These are phyloP conservation scores for Phytopythium ostracodes DNA, from an alignment of 352 stramenopile species.

Conservation along the genomic window DNA sequence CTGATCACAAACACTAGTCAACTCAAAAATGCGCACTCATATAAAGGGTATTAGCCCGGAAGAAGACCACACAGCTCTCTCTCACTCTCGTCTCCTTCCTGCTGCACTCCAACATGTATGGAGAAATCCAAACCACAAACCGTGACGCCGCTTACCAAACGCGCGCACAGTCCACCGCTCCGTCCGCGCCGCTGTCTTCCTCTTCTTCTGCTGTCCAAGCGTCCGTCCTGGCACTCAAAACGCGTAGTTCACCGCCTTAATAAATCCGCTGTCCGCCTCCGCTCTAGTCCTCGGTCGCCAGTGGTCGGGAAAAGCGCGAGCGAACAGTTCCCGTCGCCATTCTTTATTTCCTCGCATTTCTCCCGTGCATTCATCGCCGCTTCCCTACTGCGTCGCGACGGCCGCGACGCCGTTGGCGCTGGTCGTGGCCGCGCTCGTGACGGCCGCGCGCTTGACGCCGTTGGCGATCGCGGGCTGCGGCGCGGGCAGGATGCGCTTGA, in stretches of 20 bases:
- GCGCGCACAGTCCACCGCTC: neutral
- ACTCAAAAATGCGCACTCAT: constrained; percentile 19
- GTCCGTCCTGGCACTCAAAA: no score
- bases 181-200: neutral
- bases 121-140: neutral
- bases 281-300: neutral
- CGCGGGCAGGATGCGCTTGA: constrained; percentile 56
- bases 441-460: constrained; percentile 9
- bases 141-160: neutral
- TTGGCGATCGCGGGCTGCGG: constrained; percentile 18
- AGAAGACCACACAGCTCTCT: constrained; percentile 20
- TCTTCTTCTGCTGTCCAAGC: neutral
- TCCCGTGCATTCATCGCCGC: neutral
- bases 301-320: neutral
- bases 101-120: neutral
- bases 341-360: neutral
- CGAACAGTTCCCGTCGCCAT: constrained; percentile 3
- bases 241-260: neutral
- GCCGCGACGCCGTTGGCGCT: constrained; percentile 8
- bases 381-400: constrained; percentile 26
- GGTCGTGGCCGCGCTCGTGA: constrained; percentile 3
- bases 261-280: constrained; percentile 1
- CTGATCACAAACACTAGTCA: neutral
- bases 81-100: neutral
- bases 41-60: constrained; percentile 3